Evolutionary conservation across 1,284 basidiomycete species (phyloP).

Genomic region (Trichosporon sp.): DNA sequence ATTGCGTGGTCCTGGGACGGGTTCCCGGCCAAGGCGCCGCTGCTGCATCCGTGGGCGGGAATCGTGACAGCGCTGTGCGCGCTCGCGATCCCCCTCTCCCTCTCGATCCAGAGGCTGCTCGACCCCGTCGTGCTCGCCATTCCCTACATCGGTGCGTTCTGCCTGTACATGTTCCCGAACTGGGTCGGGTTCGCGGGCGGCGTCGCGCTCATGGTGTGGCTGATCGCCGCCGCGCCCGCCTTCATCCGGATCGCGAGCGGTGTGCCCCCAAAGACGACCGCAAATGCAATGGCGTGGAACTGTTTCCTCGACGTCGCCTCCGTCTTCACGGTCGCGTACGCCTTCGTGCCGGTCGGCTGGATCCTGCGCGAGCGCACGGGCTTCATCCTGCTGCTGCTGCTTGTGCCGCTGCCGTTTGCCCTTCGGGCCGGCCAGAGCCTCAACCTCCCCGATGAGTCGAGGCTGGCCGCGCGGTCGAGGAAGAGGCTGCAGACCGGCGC

Average conservation of each 20-base stretch:
- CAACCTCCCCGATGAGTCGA: constrained; percentile 30
- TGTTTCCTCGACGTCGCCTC: constrained; percentile 69
- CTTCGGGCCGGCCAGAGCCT: constrained; percentile 22
- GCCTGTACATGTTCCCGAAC: constrained; percentile 66
- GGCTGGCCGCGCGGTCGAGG: constrained; percentile 31
- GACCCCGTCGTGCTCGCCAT: constrained; percentile 21
- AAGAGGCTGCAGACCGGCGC: constrained; percentile 30
- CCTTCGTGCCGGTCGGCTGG: constrained; percentile 83
- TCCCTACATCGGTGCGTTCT: constrained; percentile 54
- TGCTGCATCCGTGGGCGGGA: constrained; percentile 72
- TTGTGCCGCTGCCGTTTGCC: constrained; percentile 28
- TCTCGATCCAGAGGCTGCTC: neutral
- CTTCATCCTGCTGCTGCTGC: constrained; percentile 56
- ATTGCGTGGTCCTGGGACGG: constrained; percentile 92
- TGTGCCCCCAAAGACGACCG: constrained; percentile 58
- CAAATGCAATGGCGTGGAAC: constrained; percentile 66
- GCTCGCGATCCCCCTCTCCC: constrained; percentile 58
- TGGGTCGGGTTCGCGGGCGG: constrained; percentile 78
- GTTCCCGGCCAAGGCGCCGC: constrained; percentile 74
- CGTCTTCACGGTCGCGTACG: constrained; percentile 87
- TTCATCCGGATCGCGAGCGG: constrained; percentile 60
- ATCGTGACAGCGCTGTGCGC: constrained; percentile 68
- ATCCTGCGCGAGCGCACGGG: constrained; percentile 80
- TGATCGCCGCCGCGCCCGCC: constrained; percentile 67
- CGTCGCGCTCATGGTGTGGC: constrained; percentile 67